Percentiles rank a stretch among this genome's conserved stretches.
These are phyloP conservation scores for Fusarium subtropicale DNA, from an alignment of 2,329 filamentous ascomycete genomes.

Conservation along the genomic window DNA sequence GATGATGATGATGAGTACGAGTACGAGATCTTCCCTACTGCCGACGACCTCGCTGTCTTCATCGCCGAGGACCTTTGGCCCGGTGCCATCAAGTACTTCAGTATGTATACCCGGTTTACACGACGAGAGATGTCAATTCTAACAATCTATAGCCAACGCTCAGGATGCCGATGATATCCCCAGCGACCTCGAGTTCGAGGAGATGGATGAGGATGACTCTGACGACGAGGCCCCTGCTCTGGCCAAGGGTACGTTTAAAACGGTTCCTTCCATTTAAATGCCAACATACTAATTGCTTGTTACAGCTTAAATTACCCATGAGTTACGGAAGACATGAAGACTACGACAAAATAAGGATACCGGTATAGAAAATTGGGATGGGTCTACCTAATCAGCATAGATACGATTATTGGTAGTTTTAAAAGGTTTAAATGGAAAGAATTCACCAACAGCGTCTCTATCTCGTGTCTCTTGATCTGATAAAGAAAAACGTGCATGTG, in stretches of 20 bases:
- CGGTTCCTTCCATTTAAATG: background rate
- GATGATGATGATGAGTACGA: conserved; percentile 73
- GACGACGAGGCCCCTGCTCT: conserved; percentile 54
- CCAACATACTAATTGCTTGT: conserved; percentile 34
- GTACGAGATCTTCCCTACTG: conserved; percentile 88
- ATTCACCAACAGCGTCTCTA: background rate
- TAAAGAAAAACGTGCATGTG: background rate
- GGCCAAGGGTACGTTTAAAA: conserved; percentile 59
- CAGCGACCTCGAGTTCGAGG: conserved; percentile 76
- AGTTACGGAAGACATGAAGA: conserved; percentile 21
- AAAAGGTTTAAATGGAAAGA: conserved; percentile 14
- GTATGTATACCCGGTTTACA: conserved; percentile 64
- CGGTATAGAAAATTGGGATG: conserved; percentile 16
- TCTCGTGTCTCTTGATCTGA: background rate
- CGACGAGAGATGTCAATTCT: conserved; percentile 43
- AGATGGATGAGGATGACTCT: conserved; percentile 60
- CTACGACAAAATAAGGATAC: conserved; percentile 22
- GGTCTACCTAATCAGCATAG: conserved; percentile 8
- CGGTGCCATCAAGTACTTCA: conserved; percentile 89
- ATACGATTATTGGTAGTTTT: conserved; percentile 18
- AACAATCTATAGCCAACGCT: conserved; percentile 58
- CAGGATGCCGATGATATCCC: conserved; percentile 72
- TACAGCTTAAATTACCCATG: conserved; percentile 38
- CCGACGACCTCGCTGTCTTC: conserved; percentile 82
- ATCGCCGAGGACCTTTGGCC: conserved; percentile 92